phyloP scores from a whole-genome alignment of 176 grass and related monocot species.

The Eleusine indica region DNA sequence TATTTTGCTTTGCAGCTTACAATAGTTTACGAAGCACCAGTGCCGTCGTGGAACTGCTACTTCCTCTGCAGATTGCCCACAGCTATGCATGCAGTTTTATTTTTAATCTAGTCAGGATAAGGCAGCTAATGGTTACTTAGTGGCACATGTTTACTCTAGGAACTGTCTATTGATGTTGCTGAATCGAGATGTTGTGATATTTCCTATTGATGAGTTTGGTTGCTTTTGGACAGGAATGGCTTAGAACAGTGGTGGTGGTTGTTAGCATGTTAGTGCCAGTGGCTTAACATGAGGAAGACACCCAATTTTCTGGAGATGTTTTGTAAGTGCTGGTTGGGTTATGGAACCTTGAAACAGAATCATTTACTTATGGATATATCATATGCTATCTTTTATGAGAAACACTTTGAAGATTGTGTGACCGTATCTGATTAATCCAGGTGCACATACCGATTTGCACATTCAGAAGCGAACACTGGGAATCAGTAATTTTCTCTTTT shows the following conservation, averaged over 20 bases:
- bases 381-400: constrained; percentile 6
- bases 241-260: constrained; percentile 23
- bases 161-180: constrained; percentile 7
- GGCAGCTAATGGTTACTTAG: constrained; percentile 33
- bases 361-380: constrained; percentile 17
- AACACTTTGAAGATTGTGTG: constrained; percentile 30
- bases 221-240: constrained; percentile 40
- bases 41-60: constrained; percentile 10
- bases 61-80: not conserved
- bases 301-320: constrained; percentile 39
- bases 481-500: constrained; percentile 31
- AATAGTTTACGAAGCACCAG: constrained; percentile 10
- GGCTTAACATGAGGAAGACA: constrained; percentile 8
- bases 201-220: constrained; percentile 43
- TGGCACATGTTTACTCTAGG: constrained; percentile 25
- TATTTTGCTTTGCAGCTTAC: constrained; percentile 37
- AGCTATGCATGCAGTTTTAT: not conserved
- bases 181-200: constrained; percentile 11
- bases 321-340: constrained; percentile 34
- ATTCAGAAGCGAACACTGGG: constrained; percentile 13
- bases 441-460: constrained; percentile 29
- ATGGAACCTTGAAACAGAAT: constrained; percentile 29
- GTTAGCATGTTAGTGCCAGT: not conserved
- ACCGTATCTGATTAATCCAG: constrained; percentile 33
- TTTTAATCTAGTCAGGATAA: constrained; percentile 29